Percentiles rank a stretch among this genome's conserved stretches.
Conservation (phyloP, 495 filamentous ascomycete species). For the Acidomyces sp. region DNA sequence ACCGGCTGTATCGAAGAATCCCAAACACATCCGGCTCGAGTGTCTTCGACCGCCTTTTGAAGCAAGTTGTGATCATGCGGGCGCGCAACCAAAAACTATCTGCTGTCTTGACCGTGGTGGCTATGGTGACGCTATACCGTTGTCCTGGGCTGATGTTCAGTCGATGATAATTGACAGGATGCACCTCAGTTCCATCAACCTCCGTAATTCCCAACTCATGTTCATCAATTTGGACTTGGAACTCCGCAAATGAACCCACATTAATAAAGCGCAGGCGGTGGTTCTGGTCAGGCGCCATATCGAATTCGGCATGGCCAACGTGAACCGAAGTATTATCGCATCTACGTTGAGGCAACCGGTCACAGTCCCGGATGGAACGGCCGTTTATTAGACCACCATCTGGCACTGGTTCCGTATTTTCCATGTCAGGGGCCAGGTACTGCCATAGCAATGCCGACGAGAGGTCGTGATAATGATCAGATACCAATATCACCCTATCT, state of each 20-base stretch:
- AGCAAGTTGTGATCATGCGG: constrained; percentile 43
- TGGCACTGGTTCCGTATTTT: constrained; percentile 31
- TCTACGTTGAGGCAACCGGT: constrained; percentile 30
- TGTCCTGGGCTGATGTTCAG: constrained; percentile 27
- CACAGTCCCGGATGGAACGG: constrained; percentile 36
- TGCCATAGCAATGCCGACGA: constrained; percentile 35
- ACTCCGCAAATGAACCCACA: constrained; percentile 19
- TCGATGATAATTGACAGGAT: constrained; percentile 18
- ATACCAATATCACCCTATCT: constrained; percentile 43
- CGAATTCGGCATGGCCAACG: constrained; percentile 11
- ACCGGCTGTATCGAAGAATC: constrained; percentile 16
- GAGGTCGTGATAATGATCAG: constrained; percentile 47
- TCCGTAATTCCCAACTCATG: constrained; percentile 17
- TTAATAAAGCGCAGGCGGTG: constrained; percentile 28
- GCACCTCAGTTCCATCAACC: constrained; percentile 18
- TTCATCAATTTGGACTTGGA: constrained; percentile 19
- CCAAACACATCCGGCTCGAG: constrained; percentile 23
- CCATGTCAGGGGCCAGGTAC: constrained; percentile 39
- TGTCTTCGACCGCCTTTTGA: constrained; percentile 31
- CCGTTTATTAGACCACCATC: constrained; percentile 46
- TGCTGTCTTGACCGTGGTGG: constrained; percentile 15
- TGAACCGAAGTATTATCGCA: constrained; percentile 27
- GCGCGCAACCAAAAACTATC: constrained; percentile 46
- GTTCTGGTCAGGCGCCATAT: constrained; percentile 19
- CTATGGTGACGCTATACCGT: constrained; percentile 28